Percentiles rank a stretch among this genome's conserved stretches.
phyloP scores from a whole-genome alignment of 352 stramenopile genomes.

The Phytophthora pisi region DNA sequence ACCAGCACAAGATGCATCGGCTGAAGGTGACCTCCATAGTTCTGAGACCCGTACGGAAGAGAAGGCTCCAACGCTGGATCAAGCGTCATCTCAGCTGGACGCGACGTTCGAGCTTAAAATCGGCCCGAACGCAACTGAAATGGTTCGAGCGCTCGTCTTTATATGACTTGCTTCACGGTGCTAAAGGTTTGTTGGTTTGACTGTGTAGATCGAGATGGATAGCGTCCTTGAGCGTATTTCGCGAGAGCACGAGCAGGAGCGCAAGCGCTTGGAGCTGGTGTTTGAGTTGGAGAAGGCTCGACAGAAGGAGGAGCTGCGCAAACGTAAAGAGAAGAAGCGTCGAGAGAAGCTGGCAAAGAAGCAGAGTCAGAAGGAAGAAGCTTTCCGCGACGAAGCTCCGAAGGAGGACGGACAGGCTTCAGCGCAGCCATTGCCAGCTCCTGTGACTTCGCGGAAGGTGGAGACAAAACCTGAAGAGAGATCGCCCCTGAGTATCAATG shows the following conservation, averaged over 20 bases:
- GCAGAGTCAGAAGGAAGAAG: slow-evolving; percentile 41
- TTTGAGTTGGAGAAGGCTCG: slow-evolving; percentile 72
- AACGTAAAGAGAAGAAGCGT: slow-evolving; percentile 72
- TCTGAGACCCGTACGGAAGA: slow-evolving; percentile 3
- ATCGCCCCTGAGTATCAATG: slow-evolving; percentile 32
- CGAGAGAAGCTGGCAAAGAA: slow-evolving; percentile 55
- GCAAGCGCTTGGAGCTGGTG: slow-evolving; percentile 60
- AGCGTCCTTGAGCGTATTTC: slow-evolving; percentile 68
- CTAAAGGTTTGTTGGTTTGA: slow-evolving; percentile 2
- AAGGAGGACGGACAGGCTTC: slow-evolving; percentile 21
- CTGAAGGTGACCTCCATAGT: neutral
- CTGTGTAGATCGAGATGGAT: slow-evolving; percentile 58
- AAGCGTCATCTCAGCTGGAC: slow-evolving; percentile 43
- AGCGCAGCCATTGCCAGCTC: slow-evolving; percentile 18
- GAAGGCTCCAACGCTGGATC: slow-evolving; percentile 21
- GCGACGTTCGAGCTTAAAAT: slow-evolving; percentile 32
- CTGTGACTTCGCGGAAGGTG: slow-evolving; percentile 20
- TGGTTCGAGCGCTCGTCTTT: slow-evolving; percentile 17
- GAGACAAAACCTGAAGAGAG: slow-evolving; percentile 34
- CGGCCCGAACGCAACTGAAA: slow-evolving; percentile 20
- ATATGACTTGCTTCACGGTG: neutral
- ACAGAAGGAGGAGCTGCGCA: slow-evolving; percentile 68
- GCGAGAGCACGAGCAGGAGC: slow-evolving; percentile 67
- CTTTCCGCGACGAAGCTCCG: neutral
- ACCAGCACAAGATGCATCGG: slow-evolving; percentile 2